Base-by-base conservation (phyloP, 768 basidiomycete genomes). In the Kwoniella sp. region DNA sequence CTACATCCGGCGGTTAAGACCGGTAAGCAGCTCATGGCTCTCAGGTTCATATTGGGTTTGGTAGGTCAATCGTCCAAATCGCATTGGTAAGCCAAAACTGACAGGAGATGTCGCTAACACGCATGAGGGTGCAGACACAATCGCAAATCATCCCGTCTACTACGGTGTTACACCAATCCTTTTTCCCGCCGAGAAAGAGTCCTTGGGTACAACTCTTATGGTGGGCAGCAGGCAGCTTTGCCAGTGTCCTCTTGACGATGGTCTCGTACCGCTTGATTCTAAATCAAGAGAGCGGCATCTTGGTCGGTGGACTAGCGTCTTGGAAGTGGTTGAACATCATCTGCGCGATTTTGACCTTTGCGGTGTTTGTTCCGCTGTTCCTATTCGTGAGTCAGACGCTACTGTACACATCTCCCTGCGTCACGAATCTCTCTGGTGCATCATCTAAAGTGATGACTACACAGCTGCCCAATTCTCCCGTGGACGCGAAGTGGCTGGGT, bases 111-210 rank as follows among this genome's bases (percentile, higher is more conserved):
- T n/a, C n/a, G n/a, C n/a, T n/a, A n/a, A n/a, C n/a, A 55, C 29
- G 29, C 25, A 23, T 8, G 20, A 17, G n/a, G 9, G 12, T 12
- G 25, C 55, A 58, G 57, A 58, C 57, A 38, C 41, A 58, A 58
- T 58, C 57, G 17, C 57, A 58, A 48, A 58, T 58, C 26, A 45
- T 58, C 11, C 57, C 57, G 11, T 58, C 57, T 23, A 58, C 57
- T 7, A 45, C 57, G 4, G 41, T 58, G 12, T 20, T 58, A 12
- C 57, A 58, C 29, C 57, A 58, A 48, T 41, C 57, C 4, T 58
- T 58, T 41, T 58, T 58, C 26, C 41, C 41, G 11, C 47, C 41
- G 41, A 58, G 47, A 20, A 22, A 45, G 30, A 47, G 41, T 11
- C 57, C 57, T 4, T 58, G 57, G 57, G 47, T 58, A 13, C 57